phyloP scores from a whole-genome alignment of 1,284 basidiomycete genomes.

The Entoloma clypeatum region DNA sequence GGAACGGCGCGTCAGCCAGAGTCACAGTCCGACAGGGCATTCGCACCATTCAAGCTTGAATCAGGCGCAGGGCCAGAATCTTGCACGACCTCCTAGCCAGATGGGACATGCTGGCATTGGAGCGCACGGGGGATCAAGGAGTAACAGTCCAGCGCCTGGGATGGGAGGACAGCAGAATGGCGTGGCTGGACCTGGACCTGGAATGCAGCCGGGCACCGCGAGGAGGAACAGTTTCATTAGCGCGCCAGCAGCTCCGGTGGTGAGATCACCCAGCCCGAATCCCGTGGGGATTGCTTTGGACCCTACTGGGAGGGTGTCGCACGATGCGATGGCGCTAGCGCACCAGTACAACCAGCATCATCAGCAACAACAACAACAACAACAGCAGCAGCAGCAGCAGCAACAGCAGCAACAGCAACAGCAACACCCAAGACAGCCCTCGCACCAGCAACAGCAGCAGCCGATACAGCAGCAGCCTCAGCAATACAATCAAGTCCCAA shows the following conservation, averaged over 20 bases:
- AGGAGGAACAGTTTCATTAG: slow-evolving; percentile 31
- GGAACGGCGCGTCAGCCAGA: slow-evolving; percentile 24
- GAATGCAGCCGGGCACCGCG: slow-evolving; percentile 23
- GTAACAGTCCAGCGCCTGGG: slow-evolving; percentile 64
- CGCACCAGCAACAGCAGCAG: slow-evolving; percentile 15
- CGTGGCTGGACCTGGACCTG: slow-evolving; percentile 46
- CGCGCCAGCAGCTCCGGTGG: slow-evolving; percentile 28
- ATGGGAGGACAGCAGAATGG: no score
- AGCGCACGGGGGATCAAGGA: slow-evolving; percentile 51
- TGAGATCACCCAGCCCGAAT: slow-evolving; percentile 39
- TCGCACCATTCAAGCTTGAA: slow-evolving; percentile 22
- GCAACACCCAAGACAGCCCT: slow-evolving; percentile 16
- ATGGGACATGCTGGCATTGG: slow-evolving; percentile 79
- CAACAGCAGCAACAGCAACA: slow-evolving; percentile 26
- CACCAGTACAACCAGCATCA: slow-evolving; percentile 40
- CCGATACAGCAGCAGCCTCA: slow-evolving; percentile 20
- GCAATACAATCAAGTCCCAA: slow-evolving; percentile 13
- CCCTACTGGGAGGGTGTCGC: slow-evolving; percentile 70
- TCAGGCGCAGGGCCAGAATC: slow-evolving; percentile 38
- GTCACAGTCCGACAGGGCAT: slow-evolving; percentile 11
- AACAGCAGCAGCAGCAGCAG: slow-evolving; percentile 24
- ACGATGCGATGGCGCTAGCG: slow-evolving; percentile 74
- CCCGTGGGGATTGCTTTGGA: slow-evolving; percentile 76
- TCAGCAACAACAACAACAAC: slow-evolving; percentile 23
- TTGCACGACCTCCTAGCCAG: slow-evolving; percentile 50